These are phyloP conservation scores for Elaeagnus macrophylla DNA, from an alignment of 306 rosid species.

Conservation along the genomic window DNA sequence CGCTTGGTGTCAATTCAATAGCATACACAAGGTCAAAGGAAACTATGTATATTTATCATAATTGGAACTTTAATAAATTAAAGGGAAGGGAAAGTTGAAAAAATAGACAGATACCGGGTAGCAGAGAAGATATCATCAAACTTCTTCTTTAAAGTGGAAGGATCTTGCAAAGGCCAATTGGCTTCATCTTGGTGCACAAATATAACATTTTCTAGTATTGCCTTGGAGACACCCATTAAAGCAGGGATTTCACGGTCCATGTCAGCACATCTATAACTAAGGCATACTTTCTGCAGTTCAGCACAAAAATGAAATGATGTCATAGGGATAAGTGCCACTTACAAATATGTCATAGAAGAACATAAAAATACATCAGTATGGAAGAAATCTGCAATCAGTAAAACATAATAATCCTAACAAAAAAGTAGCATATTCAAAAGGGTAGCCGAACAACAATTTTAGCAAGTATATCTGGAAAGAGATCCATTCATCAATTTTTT, in stretches of 20 bases:
- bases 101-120: constrained; percentile 47
- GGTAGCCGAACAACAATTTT: no score
- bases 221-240: constrained; percentile 95
- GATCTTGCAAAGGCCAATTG: constrained; percentile 97
- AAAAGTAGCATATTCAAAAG: no score
- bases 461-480: no score
- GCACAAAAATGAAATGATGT: constrained; percentile 10
- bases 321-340: not conserved
- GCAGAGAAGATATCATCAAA: constrained; percentile 96
- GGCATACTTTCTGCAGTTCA: constrained; percentile 66
- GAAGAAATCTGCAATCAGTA: no score
- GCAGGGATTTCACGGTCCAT: constrained; percentile 91
- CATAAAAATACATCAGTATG: no score
- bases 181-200: constrained; percentile 99
- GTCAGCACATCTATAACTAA: constrained; percentile 93
- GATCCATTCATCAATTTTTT: no score
- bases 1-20: no score
- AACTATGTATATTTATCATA: not conserved
- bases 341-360: no score
- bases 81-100: not conserved
- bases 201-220: constrained; percentile 82
- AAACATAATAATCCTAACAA: no score
- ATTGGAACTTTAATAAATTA: constrained; percentile 2
- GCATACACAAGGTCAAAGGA: not conserved
- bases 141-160: constrained; percentile 88